A percentile compares a stretch with the other conserved stretches of the same genome.
Evolutionary conservation across 306 rosid genomes (phyloP).

Genomic region (Coriaria nepalensis): DNA sequence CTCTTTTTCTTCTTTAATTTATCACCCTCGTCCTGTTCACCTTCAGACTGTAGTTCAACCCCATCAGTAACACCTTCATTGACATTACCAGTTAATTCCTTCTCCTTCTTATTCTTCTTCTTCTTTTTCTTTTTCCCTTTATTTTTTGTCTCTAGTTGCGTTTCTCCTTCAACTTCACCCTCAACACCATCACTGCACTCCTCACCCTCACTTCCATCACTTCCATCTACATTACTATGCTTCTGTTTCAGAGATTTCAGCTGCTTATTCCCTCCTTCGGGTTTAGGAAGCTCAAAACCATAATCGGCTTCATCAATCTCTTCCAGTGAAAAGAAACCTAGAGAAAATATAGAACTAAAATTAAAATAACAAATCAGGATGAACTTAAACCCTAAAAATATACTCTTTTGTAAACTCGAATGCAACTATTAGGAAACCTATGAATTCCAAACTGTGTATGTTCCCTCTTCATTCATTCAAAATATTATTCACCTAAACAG

Average conservation of each 20-base stretch:
- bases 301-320: constrained; percentile 78
- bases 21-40: constrained; percentile 7
- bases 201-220: constrained; percentile 7
- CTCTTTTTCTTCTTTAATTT: constrained; percentile 5
- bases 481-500: background rate
- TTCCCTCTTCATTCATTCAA: background rate
- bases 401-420: background rate
- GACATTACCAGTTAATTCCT: constrained; percentile 13
- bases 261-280: constrained; percentile 19
- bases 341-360: background rate
- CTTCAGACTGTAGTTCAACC: constrained; percentile 11
- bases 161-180: constrained; percentile 20
- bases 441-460: background rate
- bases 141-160: constrained; percentile 14
- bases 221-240: constrained; percentile 13
- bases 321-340: constrained; percentile 82
- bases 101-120: constrained; percentile 18
- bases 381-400: background rate
- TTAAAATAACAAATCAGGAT: background rate
- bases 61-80: constrained; percentile 10
- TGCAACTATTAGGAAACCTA: background rate
- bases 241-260: constrained; percentile 26
- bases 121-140: constrained; percentile 26
- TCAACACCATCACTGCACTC: constrained; percentile 9
- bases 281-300: constrained; percentile 46